A percentile compares a stretch with the other conserved stretches of the same genome.
phyloP scores from a whole-genome alignment of 1,284 basidiomycete genomes.

The Cronartium ribicola region DNA sequence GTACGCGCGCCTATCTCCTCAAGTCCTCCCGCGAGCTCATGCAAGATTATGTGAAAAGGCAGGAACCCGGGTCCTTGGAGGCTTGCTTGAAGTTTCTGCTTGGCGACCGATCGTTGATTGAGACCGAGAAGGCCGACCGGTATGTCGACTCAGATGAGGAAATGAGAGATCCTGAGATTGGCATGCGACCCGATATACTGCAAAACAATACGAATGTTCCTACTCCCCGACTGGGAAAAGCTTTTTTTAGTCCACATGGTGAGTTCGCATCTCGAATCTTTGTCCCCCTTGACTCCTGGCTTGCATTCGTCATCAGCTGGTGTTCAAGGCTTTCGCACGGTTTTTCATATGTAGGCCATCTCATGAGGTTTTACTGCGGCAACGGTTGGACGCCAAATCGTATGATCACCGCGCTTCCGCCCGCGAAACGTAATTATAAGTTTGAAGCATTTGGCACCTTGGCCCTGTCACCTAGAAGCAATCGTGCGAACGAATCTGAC shows the following conservation, averaged over 20 bases:
- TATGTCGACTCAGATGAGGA: slow-evolving; percentile 39
- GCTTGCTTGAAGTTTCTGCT: slow-evolving; percentile 35
- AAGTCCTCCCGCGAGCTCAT: slow-evolving; percentile 39
- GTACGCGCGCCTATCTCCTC: slow-evolving; percentile 35
- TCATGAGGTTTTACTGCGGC: slow-evolving; percentile 35
- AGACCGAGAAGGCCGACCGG: slow-evolving; percentile 22
- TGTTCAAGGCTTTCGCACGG: not conserved
- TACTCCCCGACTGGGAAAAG: slow-evolving; percentile 29
- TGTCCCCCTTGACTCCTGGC: not conserved
- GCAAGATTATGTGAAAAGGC: slow-evolving; percentile 24
- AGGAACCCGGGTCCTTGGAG: slow-evolving; percentile 32
- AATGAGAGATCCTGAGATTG: slow-evolving; percentile 22
- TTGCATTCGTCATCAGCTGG: not conserved
- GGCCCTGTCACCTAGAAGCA: slow-evolving; percentile 12
- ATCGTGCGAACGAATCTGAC: not conserved
- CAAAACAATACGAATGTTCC: slow-evolving; percentile 38
- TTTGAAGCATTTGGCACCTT: slow-evolving; percentile 41
- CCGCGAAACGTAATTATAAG: slow-evolving; percentile 25
- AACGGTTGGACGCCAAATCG: slow-evolving; percentile 9
- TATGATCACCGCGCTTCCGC: slow-evolving; percentile 7
- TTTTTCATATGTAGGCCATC: slow-evolving; percentile 13
- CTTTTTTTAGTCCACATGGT: slow-evolving; percentile 29
- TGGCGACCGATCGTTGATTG: slow-evolving; percentile 28
- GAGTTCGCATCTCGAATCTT: slow-evolving; percentile 12
- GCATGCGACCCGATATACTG: slow-evolving; percentile 32